Base-by-base conservation (phyloP, 352 stramenopile species). In the Elongisporangium prolatum region DNA sequence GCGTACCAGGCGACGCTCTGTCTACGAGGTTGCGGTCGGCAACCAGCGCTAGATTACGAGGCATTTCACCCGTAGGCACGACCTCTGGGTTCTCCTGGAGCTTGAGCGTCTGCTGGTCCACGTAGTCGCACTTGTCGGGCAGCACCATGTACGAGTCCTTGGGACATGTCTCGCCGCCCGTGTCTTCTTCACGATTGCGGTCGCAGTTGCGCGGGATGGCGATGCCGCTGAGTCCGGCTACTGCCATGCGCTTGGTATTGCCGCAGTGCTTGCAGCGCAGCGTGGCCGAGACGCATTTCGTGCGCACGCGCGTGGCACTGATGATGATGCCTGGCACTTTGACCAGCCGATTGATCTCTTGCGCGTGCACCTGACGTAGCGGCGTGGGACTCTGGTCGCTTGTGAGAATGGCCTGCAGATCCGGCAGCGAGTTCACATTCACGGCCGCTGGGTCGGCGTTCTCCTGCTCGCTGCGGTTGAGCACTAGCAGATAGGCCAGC, bases 81-180 rank as follows among this genome's bases (percentile, higher is more conserved):
- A 97, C 93, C 65, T 99, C 97, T 0, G 75, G 97, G 72, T 78
- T 96, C 64, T 98, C 92, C 72, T 98, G 93, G 40, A 99, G 77
- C 77, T 99, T 99, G 24, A 99, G 74, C n/a, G 95, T 98, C 80
- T 99, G 97, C 63, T 98, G 93, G 74, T 99, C 97, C 0, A 98
- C 91, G 68, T 99, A 99, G 9, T 91, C 77, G 48, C 84, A 82
- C 53, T 97, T 80, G 67, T 99, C 97, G 0, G 97, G 93, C 21
- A 99, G 61, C 3, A 99, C 88, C 4, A 93, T 75, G 71, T 98
- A 99, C 21, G 95, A 97, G 58, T 97, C 89, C 52, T 86, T 80
- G 1, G 85, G 82, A 64, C 89, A 96, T 14, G 65, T 28, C 17
- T 91, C 80, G 20, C 80, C 73, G 4, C 52, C 61, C 10, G 67